Base-by-base conservation (phyloP, 1,139 yeast genomes). In the Taphrina pruni region DNA sequence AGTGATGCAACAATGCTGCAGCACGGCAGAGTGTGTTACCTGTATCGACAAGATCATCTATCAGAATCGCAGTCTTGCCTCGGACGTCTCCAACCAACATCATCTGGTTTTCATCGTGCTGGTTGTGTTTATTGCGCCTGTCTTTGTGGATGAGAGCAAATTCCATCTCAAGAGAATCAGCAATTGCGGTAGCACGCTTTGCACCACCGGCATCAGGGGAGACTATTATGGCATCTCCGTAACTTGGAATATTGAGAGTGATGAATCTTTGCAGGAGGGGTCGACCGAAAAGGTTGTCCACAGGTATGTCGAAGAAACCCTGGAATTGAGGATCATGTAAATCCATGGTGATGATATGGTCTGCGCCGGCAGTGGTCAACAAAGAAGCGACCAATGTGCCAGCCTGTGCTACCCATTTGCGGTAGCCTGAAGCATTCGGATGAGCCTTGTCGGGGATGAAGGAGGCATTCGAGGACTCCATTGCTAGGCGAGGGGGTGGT, bases 191-290 rank as follows among this genome's bases (percentile, higher is more conserved):
- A 11, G 97, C 99, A 77, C 99, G 86, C 79, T 94, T 94, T 71
- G 99, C 99, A 70, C 99, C 99, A 76, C 99, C 99, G 4, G 99
- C 99, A 81, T 94, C 99, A 2, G 99, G 99, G 0, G 97, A 91
- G 32, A 92, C 91, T 71, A 94, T 89, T 71, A 93, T 91, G 48
- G 95, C 87, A 72, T 91, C 87, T 56, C 85, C 82, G 75, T 79
- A 80, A 76, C 84, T 87, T 72, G 85, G 83, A 71, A 89, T 84
- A 73, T 87, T 84, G 75, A 90, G 97, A 73, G 86, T 86, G 72
- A 94, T 91, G 77, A 91, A 93, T 76, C 94, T 84, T 71, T 93
- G 90, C 48, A 90, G 97, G 75, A 91, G 87, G 69, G 98, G 99
- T 79, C 94, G 98, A 41, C 97, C 97, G 76, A 93, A 94, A 75